Evolutionary conservation across 2,329 filamentous ascomycete species (phyloP), one percentile per base, ranked within the genome.

Genomic region (Phialophora expanda): DNA sequence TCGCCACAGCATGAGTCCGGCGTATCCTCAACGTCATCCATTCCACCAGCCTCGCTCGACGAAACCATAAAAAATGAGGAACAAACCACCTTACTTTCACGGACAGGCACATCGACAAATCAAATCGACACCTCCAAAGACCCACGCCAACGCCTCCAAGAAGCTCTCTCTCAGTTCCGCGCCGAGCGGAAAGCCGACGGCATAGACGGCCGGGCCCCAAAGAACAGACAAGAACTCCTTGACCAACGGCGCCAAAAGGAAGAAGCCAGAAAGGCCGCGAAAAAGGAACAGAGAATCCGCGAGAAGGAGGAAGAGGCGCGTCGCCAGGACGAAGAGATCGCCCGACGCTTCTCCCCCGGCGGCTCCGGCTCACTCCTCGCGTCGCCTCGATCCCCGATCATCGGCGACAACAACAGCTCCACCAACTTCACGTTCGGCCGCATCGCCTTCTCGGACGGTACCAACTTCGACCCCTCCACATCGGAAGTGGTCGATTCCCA

Each of bases 171-270:
- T 72, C 89, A 89, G 54, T 87, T 98, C 57, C 90, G 94, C 66
- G 90, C 91, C 9, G 88, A 89, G 28, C 89, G 95, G 66, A 97
- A 97, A 77, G 93, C 94, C 5, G 92, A 96, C 72, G 92, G 90
- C 5, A 84, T 89, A 0, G 89, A 96, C 72, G 92, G 92, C 66
- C 89, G 90, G 74, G 89, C 90, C 17, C 91, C 94, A 64, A 88
- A 90, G 69, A 96, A 92, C 67, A 87, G 95, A 67, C 90, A 96
- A 79, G 93, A 98, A 76, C 85, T 99, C 12, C 92, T 99, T 73
- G 95, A 98, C 78, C 87, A 91, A 53, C 87, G 95, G 50, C 87
- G 95, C 69, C 88, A 89, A 75, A 97, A 97, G 80, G 91, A 96
- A 76, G 90, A 92, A 66, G 88, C 93, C 77, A 88, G 92, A 68